Evolutionary conservation across 108 stramenopile species (phyloP).

Genomic region (Fistulifera pelliculosa): DNA sequence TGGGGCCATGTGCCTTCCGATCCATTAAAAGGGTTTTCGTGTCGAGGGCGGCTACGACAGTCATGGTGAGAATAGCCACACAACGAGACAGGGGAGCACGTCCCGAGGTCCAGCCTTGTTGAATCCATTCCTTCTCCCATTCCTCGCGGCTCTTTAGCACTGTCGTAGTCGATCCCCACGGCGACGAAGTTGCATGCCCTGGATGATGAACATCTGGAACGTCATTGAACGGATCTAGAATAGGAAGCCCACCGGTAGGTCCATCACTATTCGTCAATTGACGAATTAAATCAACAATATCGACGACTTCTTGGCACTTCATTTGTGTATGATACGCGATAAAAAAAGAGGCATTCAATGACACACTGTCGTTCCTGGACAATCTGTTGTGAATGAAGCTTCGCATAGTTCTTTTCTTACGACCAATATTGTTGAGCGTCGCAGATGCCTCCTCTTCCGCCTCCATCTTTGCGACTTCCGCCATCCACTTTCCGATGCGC

Average conservation of each 20-base stretch:
- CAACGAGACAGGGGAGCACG: slow-evolving; percentile 53
- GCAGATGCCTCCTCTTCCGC: background rate
- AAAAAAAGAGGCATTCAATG: slow-evolving; percentile 54
- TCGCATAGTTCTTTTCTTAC: slow-evolving; percentile 19
- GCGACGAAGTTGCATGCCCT: slow-evolving; percentile 10
- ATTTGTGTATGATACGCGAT: slow-evolving; percentile 75
- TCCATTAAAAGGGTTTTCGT: slow-evolving; percentile 42
- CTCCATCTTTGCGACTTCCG: slow-evolving; percentile 18
- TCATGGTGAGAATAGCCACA: slow-evolving; percentile 36
- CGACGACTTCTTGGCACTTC: slow-evolving; percentile 38
- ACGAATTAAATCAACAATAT: slow-evolving; percentile 54
- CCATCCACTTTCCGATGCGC: slow-evolving; percentile 13
- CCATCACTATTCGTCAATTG: slow-evolving; percentile 43
- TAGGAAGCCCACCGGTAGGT: slow-evolving; percentile 21
- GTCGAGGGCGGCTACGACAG: slow-evolving; percentile 58
- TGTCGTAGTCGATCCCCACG: slow-evolving; percentile 5
- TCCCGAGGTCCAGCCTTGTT: slow-evolving; percentile 34
- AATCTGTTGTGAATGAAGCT: slow-evolving; percentile 39
- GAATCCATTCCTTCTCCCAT: slow-evolving; percentile 64
- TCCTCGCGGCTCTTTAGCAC: slow-evolving; percentile 36
- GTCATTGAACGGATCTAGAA: slow-evolving; percentile 53
- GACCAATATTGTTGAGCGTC: too few relatives aligned
- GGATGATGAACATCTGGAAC: slow-evolving; percentile 48
- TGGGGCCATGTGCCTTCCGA: slow-evolving; percentile 42
- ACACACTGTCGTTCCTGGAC: slow-evolving; percentile 56